Evolutionary conservation across 2,329 filamentous ascomycete genomes (phyloP).

Genomic region (Leptodontidium sp.): DNA sequence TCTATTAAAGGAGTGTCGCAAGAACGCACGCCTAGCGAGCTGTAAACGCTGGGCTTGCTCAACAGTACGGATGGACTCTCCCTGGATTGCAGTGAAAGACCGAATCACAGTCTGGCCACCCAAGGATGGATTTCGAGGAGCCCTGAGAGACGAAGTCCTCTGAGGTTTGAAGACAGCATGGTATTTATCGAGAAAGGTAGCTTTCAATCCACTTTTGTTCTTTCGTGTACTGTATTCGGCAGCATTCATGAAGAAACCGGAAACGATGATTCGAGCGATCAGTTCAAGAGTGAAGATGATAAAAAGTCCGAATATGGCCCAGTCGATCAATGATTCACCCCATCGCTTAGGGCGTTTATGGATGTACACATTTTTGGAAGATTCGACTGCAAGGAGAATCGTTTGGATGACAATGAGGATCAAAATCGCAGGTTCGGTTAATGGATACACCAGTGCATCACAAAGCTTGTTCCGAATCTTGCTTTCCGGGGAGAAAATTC

Average conservation of each 20-base stretch:
- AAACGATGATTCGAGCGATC: slow-evolving; percentile 85
- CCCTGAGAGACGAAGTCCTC: slow-evolving; percentile 57
- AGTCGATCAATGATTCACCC: slow-evolving; percentile 58
- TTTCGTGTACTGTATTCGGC: slow-evolving; percentile 92
- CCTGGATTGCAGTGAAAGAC: slow-evolving; percentile 67
- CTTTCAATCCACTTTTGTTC: slow-evolving; percentile 75
- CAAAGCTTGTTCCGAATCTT: slow-evolving; percentile 77
- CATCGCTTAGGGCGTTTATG: slow-evolving; percentile 68
- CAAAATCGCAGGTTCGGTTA: slow-evolving; percentile 86
- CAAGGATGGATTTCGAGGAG: slow-evolving; percentile 35
- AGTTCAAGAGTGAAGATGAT: slow-evolving; percentile 90
- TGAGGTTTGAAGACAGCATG: slow-evolving; percentile 83
- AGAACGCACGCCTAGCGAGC: slow-evolving; percentile 87
- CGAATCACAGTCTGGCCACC: slow-evolving; percentile 41
- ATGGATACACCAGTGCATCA: slow-evolving; percentile 84
- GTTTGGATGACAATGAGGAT: slow-evolving; percentile 89
- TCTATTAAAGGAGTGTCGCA: slow-evolving; percentile 94
- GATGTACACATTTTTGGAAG: slow-evolving; percentile 74
- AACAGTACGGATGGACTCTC: slow-evolving; percentile 64
- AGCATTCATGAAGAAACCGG: slow-evolving; percentile 90
- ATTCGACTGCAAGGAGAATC: slow-evolving; percentile 85
- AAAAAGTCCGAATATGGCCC: slow-evolving; percentile 80
- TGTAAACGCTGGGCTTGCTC: slow-evolving; percentile 85
- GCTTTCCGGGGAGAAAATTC: slow-evolving; percentile 83
- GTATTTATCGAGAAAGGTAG: slow-evolving; percentile 79